Conservation (phyloP, 164 flowering plant genomes). For the Stephania japonica region DNA sequence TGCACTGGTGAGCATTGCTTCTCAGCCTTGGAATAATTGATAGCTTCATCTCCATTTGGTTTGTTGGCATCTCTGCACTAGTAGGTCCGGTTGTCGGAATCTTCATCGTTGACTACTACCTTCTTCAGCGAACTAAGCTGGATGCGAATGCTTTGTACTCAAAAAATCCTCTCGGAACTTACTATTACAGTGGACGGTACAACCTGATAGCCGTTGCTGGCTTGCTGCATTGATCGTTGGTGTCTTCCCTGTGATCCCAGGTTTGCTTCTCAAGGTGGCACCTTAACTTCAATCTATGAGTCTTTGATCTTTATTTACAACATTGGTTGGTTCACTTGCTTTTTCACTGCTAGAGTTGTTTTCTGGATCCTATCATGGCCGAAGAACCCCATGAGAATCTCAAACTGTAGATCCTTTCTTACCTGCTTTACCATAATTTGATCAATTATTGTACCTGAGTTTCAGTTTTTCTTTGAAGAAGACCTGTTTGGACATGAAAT, state of each 20-base stretch:
- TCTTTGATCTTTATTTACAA: slow-evolving; percentile 43
- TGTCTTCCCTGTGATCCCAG: slow-evolving; percentile 80
- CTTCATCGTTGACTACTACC: slow-evolving; percentile 62
- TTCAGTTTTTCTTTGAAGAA: too few species aligned
- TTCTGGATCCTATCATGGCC: slow-evolving; percentile 51
- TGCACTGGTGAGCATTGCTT: slow-evolving; percentile 66
- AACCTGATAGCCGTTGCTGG: slow-evolving; percentile 63
- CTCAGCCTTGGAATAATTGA: slow-evolving; percentile 91
- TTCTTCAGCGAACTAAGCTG: slow-evolving; percentile 40
- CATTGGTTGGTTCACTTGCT: slow-evolving; percentile 84
- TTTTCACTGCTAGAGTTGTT: slow-evolving; percentile 12
- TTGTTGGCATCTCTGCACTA: slow-evolving; percentile 77
- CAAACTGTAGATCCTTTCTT: slow-evolving; percentile 33
- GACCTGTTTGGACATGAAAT: too few species aligned
- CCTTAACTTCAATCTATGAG: slow-evolving; percentile 28
- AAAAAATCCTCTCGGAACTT: slow-evolving; percentile 43
- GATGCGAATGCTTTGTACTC: slow-evolving; percentile 53
- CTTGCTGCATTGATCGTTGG: slow-evolving; percentile 55
- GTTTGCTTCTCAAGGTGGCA: slow-evolving; percentile 70
- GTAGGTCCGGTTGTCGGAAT: slow-evolving; percentile 87
- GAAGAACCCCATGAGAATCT: slow-evolving; percentile 16
- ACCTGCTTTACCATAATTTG: slow-evolving; percentile 19
- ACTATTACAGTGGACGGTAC: slow-evolving; percentile 64
- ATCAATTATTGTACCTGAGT: too few species aligned
- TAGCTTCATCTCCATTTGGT: slow-evolving; percentile 90